Base-by-base conservation (phyloP, 768 basidiomycete genomes). In the Boletellus emodensis region DNA sequence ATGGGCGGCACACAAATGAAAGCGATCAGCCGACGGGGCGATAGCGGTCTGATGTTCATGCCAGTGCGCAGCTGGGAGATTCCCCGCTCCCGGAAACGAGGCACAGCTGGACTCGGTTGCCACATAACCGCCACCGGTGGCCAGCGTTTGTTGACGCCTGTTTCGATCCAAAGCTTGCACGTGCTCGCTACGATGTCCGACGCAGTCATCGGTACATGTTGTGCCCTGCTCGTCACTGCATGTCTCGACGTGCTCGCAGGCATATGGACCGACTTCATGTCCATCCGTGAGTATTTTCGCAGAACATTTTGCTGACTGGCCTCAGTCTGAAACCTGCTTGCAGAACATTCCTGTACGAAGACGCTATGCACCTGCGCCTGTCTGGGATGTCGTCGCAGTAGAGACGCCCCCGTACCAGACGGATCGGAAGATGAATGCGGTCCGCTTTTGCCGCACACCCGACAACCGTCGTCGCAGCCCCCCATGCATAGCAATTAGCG, bases 281-380 rank as follows among this genome's bases (percentile, higher is more conserved):
- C 67, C 30, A 22, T 58, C 4, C 56, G 66, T 67, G 44, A 49
- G 66, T 7, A 26, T 4, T 7, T 7, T 1, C 24, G 24, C 24
- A 2, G 24, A 26, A 26, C 24, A 26, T 26, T 7, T 26, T 7
- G 24, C 4, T 26, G 24, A 7, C 24, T 26, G 24, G 6, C 24
- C 24, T 20, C 20, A 20, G 20, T 20, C 20, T 20, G 20, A 15
- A 18, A 4, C 22, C 15, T 3, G 20, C 11, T 20, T 12, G 6
- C 48, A 66, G 67, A 50, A 47, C 65, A 49, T 15, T 12, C 48
- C 15, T 67, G 60, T 9, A 64, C 67, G 2, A 57, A 62, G 55
- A 55, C 54, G 0, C 3, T 69, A 12, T 67, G 67, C 48, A 44
- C 35, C 11, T 68, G 60, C 38, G 41, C 59, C 24, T 26, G 24